phyloP scores from a whole-genome alignment of 495 filamentous ascomycete species.

The Tuber aestivum region DNA sequence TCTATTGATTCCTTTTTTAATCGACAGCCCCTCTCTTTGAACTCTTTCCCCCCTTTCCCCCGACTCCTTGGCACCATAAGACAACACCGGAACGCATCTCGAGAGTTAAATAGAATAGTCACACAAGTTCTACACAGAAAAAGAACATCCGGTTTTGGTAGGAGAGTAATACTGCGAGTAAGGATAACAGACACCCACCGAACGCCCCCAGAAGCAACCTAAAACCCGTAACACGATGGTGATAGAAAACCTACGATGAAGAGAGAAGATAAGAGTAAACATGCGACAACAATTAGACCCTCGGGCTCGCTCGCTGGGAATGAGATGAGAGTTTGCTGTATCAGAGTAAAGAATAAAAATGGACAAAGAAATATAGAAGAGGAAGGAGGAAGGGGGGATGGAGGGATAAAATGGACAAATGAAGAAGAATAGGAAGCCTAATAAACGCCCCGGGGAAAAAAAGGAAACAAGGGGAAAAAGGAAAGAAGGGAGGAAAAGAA shows the following conservation, averaged over 20 bases:
- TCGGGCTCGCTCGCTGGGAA: not conserved
- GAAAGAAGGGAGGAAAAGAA: not conserved
- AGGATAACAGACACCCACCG: not conserved
- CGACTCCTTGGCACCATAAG: not conserved
- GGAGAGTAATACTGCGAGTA: not conserved
- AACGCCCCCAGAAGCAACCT: constrained; percentile 1
- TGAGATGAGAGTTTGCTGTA: not conserved
- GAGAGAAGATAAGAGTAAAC: not conserved
- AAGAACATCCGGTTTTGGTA: not conserved
- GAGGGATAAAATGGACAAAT: not conserved
- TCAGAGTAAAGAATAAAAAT: not conserved
- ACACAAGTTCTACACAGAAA: not conserved
- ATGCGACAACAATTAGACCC: not conserved
- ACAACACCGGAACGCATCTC: not conserved
- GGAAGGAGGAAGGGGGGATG: not conserved
- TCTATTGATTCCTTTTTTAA: constrained; percentile 6
- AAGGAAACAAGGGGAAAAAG: not conserved
- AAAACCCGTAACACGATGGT: not conserved
- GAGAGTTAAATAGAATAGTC: not conserved
- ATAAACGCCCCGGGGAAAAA: constrained; percentile 5
- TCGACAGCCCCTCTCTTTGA: not conserved
- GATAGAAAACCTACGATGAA: not conserved
- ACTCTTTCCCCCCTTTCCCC: too few relatives aligned
- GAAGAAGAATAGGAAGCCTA: not conserved
- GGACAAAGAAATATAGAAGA: constrained; percentile 1